A percentile compares a stretch with the other conserved stretches of the same genome.
phyloP scores from a whole-genome alignment of 306 rosid species.

The Castanospermum australe region DNA sequence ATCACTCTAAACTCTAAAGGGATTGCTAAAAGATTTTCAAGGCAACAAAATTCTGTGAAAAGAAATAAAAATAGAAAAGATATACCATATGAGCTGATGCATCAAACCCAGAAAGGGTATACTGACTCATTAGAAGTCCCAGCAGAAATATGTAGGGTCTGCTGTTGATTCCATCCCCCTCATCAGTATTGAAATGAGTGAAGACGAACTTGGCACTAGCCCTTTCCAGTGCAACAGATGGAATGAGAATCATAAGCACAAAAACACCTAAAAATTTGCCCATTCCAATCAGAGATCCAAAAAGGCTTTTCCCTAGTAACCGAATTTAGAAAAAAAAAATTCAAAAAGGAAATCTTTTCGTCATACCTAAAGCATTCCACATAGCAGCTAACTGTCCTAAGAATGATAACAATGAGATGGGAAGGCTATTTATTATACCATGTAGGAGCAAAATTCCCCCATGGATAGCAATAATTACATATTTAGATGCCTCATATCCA shows the following conservation, averaged over 20 bases:
- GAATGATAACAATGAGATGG: constrained; percentile 76
- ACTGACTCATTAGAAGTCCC: constrained; percentile 95
- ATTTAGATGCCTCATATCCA: constrained; percentile 78
- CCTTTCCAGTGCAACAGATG: constrained; percentile 73
- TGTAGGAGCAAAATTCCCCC: constrained; percentile 74
- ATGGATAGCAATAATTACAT: constrained; percentile 67
- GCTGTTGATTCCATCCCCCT: constrained; percentile 69
- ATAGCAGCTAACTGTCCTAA: constrained; percentile 87
- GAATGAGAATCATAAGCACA: constrained; percentile 80
- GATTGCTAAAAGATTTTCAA: constrained; percentile 12
- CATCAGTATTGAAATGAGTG: constrained; percentile 88
- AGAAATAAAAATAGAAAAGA: neutral
- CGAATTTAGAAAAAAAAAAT: constrained; percentile 9
- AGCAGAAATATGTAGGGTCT: constrained; percentile 75
- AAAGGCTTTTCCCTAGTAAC: constrained; percentile 1
- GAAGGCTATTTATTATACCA: constrained; percentile 81
- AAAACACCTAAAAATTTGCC: constrained; percentile 65
- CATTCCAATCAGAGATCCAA: constrained; percentile 20
- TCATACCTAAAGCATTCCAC: constrained; percentile 83
- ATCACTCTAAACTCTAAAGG: neutral
- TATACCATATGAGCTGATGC: constrained; percentile 98
- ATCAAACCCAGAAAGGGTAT: constrained; percentile 86
- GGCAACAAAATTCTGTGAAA: constrained; percentile 3
- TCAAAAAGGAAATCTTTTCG: constrained; percentile 1
- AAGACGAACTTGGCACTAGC: constrained; percentile 86